These are phyloP conservation scores for Phanerochaete carnosa DNA, from an alignment of 768 basidiomycete genomes.

Conservation along the genomic window DNA sequence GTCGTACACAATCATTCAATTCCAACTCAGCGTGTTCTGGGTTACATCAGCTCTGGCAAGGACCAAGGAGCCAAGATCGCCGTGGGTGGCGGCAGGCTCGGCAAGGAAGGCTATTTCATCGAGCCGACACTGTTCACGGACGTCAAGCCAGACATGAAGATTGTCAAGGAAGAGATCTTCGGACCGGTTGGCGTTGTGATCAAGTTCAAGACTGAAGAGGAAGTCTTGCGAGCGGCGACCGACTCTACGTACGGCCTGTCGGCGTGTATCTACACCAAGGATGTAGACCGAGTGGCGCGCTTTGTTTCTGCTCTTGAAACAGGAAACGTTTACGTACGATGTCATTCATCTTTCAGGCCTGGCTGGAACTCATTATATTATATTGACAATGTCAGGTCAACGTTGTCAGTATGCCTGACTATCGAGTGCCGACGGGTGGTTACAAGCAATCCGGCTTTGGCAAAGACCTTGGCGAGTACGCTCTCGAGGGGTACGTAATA, in stretches of 20 bases:
- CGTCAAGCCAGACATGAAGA: constrained; percentile 64
- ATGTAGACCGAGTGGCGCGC: constrained; percentile 39
- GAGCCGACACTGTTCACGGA: constrained; percentile 73
- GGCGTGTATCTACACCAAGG: constrained; percentile 45
- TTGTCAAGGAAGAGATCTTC: constrained; percentile 74
- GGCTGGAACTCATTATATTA: neutral
- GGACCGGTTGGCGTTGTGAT: constrained; percentile 76
- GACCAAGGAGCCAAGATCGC: constrained; percentile 65
- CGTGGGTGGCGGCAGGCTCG: constrained; percentile 58
- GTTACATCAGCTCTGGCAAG: constrained; percentile 75
- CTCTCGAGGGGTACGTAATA: constrained; percentile 51
- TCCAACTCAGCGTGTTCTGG: constrained; percentile 58
- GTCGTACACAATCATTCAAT: neutral
- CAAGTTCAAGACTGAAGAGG: constrained; percentile 62
- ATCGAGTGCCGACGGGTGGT: constrained; percentile 71
- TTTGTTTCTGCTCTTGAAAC: constrained; percentile 39
- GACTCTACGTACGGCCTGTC: constrained; percentile 46
- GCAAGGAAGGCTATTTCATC: constrained; percentile 67
- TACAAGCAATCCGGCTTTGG: constrained; percentile 85
- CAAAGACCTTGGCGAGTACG: constrained; percentile 78
- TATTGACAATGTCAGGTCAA: constrained; percentile 1
- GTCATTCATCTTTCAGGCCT: neutral
- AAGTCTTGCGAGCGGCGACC: constrained; percentile 35
- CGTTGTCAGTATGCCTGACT: neutral
- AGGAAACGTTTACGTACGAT: constrained; percentile 34